phyloP scores from a whole-genome alignment of 225 moss, liverwort and hornwort genomes.

The Takakia lepidozioides region DNA sequence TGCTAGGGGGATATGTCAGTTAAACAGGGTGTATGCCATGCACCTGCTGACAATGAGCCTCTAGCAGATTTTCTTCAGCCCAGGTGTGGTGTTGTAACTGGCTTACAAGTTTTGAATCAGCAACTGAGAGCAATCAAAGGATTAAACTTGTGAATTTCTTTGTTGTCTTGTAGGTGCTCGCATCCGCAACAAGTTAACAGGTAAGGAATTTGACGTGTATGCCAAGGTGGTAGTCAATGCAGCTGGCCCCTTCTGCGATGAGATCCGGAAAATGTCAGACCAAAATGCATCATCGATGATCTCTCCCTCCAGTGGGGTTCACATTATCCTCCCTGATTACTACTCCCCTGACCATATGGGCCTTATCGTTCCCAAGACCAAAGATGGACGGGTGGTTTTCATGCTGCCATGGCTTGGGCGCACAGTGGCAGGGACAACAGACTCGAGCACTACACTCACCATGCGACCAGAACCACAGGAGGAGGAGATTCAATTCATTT shows the following conservation, averaged over 20 bases:
- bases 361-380: slow-evolving; percentile 93
- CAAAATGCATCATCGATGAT: slow-evolving; percentile 51
- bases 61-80: too few species aligned
- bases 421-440: slow-evolving; percentile 95
- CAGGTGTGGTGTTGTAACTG: too few species aligned
- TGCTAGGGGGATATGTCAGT: too few species aligned
- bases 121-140: too few species aligned
- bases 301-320: slow-evolving; percentile 89
- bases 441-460: slow-evolving; percentile 60
- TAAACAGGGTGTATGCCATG: too few species aligned
- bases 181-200: slow-evolving; percentile 73
- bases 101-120: too few species aligned
- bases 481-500: slow-evolving; percentile 89
- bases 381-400: slow-evolving; percentile 92
- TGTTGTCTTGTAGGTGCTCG: slow-evolving; percentile 32
- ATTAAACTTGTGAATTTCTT: too few species aligned
- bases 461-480: slow-evolving; percentile 92
- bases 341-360: slow-evolving; percentile 97
- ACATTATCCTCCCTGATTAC: slow-evolving; percentile 91
- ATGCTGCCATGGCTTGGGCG: slow-evolving; percentile 98
- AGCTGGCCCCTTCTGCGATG: slow-evolving; percentile 85
- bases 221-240: slow-evolving; percentile 91
- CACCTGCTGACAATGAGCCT: too few species aligned
- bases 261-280: slow-evolving; percentile 52
- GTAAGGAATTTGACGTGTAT: slow-evolving; percentile 80